Evolutionary conservation across 345 rosid genomes (phyloP).

Genomic region (Alliaria petiolata): DNA sequence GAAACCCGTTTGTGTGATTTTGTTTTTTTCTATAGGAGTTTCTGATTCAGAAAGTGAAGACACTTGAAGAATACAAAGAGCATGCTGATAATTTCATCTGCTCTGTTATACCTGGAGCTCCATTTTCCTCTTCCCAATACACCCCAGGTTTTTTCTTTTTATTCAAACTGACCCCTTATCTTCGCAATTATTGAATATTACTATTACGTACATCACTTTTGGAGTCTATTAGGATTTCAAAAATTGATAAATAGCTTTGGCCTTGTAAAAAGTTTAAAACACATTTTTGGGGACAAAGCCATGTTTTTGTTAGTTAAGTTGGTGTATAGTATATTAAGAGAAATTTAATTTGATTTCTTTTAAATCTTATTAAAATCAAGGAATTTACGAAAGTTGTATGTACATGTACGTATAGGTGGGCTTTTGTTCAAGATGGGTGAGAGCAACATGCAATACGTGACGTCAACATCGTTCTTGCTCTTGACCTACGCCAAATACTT

Average conservation of each 20-base stretch:
- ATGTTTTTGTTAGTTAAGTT: too few species aligned
- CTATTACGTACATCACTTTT: too few species aligned
- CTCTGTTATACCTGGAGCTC: slow-evolving; percentile 76
- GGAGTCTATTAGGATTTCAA: too few species aligned
- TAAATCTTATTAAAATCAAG: neutral
- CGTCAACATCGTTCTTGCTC: slow-evolving; percentile 52
- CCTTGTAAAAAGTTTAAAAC: too few species aligned
- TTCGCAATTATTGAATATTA: neutral
- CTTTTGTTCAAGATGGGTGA: slow-evolving; percentile 47
- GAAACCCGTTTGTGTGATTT: neutral
- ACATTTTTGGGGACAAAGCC: too few species aligned
- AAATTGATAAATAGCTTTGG: too few species aligned
- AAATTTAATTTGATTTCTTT: neutral
- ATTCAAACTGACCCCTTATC: neutral
- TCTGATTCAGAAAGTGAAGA: slow-evolving; percentile 61
- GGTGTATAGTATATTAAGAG: too few species aligned
- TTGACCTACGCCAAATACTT: slow-evolving; percentile 51
- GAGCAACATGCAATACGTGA: slow-evolving; percentile 58
- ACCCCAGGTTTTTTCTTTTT: slow-evolving; percentile 60
- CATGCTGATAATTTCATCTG: slow-evolving; percentile 93
- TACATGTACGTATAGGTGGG: slow-evolving; percentile 46
- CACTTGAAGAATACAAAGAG: slow-evolving; percentile 80
- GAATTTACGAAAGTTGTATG: neutral
- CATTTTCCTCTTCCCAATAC: slow-evolving; percentile 69
- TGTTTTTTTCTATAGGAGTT: slow-evolving; percentile 44